These are phyloP conservation scores for Anthostomella pinea DNA, from an alignment of 2,329 filamentous ascomycete species.

Conservation along the genomic window DNA sequence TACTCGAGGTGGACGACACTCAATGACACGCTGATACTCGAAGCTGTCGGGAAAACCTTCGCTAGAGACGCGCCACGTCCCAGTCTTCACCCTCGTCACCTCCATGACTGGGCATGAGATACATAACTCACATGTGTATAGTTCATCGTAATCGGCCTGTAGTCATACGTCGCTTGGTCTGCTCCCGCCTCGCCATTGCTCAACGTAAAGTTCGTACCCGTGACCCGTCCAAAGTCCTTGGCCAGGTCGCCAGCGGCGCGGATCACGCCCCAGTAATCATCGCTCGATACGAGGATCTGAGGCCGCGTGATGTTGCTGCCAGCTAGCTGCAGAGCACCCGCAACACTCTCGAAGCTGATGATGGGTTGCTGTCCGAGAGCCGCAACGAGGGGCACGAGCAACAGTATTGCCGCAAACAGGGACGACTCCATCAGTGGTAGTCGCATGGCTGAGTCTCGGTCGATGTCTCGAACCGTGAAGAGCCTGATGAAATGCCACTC, in stretches of 20 bases:
- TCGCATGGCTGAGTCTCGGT: neutral
- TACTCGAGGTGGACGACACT: too few species aligned
- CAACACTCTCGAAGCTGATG: slow-evolving; percentile 23
- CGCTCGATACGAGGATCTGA: slow-evolving; percentile 50
- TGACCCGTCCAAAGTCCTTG: slow-evolving; percentile 68
- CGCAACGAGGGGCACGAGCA: slow-evolving; percentile 11
- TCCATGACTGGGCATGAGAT: too few species aligned
- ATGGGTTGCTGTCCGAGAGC: slow-evolving; percentile 30
- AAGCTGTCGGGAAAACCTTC: too few species aligned
- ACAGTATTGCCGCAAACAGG: slow-evolving; percentile 1
- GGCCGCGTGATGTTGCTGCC: slow-evolving; percentile 25
- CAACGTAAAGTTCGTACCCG: slow-evolving; percentile 60
- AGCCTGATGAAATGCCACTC: too few species aligned
- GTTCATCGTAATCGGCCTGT: slow-evolving; percentile 43
- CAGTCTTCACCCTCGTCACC: too few species aligned
- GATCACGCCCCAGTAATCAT: slow-evolving; percentile 67
- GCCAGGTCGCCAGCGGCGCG: slow-evolving; percentile 66
- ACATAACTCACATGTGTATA: slow-evolving; percentile 42
- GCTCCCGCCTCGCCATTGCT: slow-evolving; percentile 44
- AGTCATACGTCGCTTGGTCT: slow-evolving; percentile 39
- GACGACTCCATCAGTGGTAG: neutral
- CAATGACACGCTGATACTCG: too few species aligned
- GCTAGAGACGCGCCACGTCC: too few species aligned
- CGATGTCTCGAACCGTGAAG: too few species aligned
- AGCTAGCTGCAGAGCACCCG: slow-evolving; percentile 24